Percentiles rank a stretch among this genome's conserved stretches.
These are phyloP conservation scores for Gloeostereum incarnatum DNA, from an alignment of 768 basidiomycete genomes.

Conservation along the genomic window DNA sequence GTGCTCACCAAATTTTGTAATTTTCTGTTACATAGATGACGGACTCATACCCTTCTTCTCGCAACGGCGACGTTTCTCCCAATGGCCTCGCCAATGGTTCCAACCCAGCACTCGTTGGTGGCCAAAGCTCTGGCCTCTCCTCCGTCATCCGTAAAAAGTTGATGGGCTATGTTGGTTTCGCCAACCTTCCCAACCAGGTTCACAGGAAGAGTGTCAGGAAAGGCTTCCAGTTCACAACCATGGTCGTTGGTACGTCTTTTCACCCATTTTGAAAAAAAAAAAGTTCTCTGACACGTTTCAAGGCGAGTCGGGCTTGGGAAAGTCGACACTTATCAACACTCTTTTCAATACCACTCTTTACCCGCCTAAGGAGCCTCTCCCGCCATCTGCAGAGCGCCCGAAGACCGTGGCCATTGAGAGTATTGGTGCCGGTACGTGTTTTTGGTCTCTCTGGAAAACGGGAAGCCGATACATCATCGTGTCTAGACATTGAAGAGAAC, in stretches of 20 bases:
- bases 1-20: slow-evolving; percentile 4
- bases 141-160: slow-evolving; percentile 79
- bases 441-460: no score
- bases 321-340: slow-evolving; percentile 98
- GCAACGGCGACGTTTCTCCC: slow-evolving; percentile 49
- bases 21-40: slow-evolving; percentile 46
- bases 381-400: slow-evolving; percentile 78
- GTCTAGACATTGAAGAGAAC: slow-evolving; percentile 94
- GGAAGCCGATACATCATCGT: slow-evolving; percentile 5
- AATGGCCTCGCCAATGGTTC: slow-evolving; percentile 58
- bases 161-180: slow-evolving; percentile 93
- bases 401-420: slow-evolving; percentile 98
- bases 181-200: slow-evolving; percentile 98
- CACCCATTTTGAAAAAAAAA: slow-evolving; percentile 1
- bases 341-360: slow-evolving; percentile 97
- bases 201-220: slow-evolving; percentile 97
- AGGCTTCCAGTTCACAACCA: slow-evolving; percentile 97
- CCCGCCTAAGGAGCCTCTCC: slow-evolving; percentile 75
- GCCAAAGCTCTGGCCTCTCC: slow-evolving; percentile 24
- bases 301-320: slow-evolving; percentile 98
- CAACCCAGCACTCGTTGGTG: slow-evolving; percentile 45
- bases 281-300: slow-evolving; percentile 12
- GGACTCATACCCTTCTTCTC: slow-evolving; percentile 64
- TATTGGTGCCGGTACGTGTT: slow-evolving; percentile 83
- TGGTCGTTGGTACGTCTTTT: slow-evolving; percentile 89